Evolutionary conservation across 768 basidiomycete genomes (phyloP).

Genomic region (Kwoniella pini): DNA sequence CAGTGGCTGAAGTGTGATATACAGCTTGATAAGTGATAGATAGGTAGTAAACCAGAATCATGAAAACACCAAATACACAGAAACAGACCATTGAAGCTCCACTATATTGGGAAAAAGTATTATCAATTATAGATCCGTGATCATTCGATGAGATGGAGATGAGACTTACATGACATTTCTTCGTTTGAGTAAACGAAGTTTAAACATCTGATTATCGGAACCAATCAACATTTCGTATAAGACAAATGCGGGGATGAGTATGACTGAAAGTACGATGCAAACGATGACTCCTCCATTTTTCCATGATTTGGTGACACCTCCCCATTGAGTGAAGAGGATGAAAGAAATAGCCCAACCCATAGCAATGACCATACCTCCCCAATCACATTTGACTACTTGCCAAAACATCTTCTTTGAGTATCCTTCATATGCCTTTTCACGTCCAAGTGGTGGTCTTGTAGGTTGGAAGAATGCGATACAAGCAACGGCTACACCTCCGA

Average conservation of each 20-base stretch:
- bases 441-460: slow-evolving; percentile 41
- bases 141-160: not conserved
- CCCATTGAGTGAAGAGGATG: slow-evolving; percentile 52
- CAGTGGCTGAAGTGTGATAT: slow-evolving; percentile 50
- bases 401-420: slow-evolving; percentile 47
- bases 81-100: slow-evolving; percentile 48
- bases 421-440: slow-evolving; percentile 43
- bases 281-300: slow-evolving; percentile 57
- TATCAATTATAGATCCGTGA: not conserved
- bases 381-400: slow-evolving; percentile 46
- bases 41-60: slow-evolving; percentile 52
- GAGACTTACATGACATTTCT: slow-evolving; percentile 47
- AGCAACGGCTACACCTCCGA: slow-evolving; percentile 47
- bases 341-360: slow-evolving; percentile 47
- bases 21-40: slow-evolving; percentile 50
- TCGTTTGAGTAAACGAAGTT: slow-evolving; percentile 52
- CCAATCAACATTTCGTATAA: slow-evolving; percentile 55
- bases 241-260: slow-evolving; percentile 51
- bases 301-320: slow-evolving; percentile 58
- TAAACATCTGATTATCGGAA: slow-evolving; percentile 56
- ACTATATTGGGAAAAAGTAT: slow-evolving; percentile 3
- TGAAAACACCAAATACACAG: slow-evolving; percentile 49
- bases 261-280: slow-evolving; percentile 44
- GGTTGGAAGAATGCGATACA: slow-evolving; percentile 41
- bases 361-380: slow-evolving; percentile 37